A percentile compares a stretch with the other conserved stretches of the same genome.
Conservation (phyloP, 2,329 filamentous ascomycete genomes). For the Ceratocystis cacaofunesta region DNA sequence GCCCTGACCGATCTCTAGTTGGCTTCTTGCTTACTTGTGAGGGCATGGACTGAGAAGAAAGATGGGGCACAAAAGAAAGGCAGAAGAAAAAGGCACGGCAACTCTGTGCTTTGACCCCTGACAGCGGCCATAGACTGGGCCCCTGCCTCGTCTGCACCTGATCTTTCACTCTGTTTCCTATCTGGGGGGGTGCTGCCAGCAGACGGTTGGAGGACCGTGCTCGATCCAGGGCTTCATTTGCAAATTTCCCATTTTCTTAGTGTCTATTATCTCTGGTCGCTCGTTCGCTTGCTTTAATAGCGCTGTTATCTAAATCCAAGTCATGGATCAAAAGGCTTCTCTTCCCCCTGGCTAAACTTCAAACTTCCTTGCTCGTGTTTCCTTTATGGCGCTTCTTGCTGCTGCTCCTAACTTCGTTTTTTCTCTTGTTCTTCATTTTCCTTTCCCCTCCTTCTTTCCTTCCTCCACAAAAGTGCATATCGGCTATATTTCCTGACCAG, state of each 20-base stretch:
- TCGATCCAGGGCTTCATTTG: not conserved
- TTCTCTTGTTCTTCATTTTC: not conserved
- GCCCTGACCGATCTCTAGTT: not conserved
- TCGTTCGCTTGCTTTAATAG: slow-evolving; percentile 2
- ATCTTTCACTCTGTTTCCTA: not conserved
- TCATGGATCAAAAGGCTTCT: not conserved
- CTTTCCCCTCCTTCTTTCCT: not conserved
- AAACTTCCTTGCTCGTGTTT: slow-evolving; percentile 3
- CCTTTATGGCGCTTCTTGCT: slow-evolving; percentile 19
- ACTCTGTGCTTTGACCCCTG: slow-evolving; percentile 1
- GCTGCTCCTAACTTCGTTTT: slow-evolving; percentile 5
- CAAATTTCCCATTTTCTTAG: not conserved
- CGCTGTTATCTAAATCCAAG: not conserved
- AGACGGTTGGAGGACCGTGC: not conserved
- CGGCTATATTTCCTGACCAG: not conserved
- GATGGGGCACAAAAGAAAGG: not conserved
- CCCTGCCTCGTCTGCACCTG: not conserved
- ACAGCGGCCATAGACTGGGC: not conserved
- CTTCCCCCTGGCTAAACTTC: not conserved
- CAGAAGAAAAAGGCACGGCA: not conserved
- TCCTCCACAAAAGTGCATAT: not conserved
- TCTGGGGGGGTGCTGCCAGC: not conserved
- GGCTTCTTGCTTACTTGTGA: not conserved
- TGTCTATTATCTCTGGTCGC: not conserved
- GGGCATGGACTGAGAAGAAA: not conserved